A percentile compares a stretch with the other conserved stretches of the same genome.
These are phyloP conservation scores for Mariannaea sp. DNA, from an alignment of 2,329 filamentous ascomycete genomes.

Conservation along the genomic window DNA sequence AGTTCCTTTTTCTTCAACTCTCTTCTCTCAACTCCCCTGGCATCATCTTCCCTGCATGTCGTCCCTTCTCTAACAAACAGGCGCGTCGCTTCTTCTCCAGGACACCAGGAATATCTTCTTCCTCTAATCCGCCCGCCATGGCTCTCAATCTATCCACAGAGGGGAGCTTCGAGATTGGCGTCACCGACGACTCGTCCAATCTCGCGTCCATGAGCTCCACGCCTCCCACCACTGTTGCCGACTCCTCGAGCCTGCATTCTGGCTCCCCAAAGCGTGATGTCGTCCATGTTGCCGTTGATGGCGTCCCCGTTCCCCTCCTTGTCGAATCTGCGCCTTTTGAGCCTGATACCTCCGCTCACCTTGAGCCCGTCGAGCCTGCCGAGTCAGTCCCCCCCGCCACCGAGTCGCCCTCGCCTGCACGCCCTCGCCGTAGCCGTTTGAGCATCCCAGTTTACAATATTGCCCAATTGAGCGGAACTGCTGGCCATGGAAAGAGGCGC, in stretches of 20 bases:
- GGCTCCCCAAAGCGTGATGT: conserved; percentile 47
- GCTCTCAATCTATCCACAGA: conserved; percentile 41
- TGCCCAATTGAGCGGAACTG: conserved; percentile 64
- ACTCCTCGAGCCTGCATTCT: conserved; percentile 62
- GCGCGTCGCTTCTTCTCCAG: conserved; percentile 24
- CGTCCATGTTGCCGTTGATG: conserved; percentile 38
- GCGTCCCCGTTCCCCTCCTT: conserved; percentile 5
- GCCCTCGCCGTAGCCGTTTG: conserved; percentile 60
- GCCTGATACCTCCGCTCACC: conserved; percentile 11
- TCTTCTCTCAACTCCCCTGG: conserved; percentile 3
- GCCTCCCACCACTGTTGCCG: conserved; percentile 69
- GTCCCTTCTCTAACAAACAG: conserved; percentile 21
- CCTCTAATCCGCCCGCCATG: conserved; percentile 33
- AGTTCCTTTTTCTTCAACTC: conserved; percentile 3
- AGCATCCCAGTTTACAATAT: conserved; percentile 70
- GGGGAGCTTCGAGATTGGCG: conserved; percentile 38
- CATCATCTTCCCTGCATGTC: conserved; percentile 13
- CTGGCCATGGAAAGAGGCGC: conserved; percentile 62
- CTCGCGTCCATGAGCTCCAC: conserved; percentile 65
- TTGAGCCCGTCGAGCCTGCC: conserved; percentile 16
- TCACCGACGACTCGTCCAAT: conserved; percentile 50
- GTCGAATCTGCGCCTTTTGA: conserved; percentile 19
- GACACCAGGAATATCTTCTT: background rate
- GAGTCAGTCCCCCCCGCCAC: conserved; percentile 28
- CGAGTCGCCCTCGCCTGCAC: conserved; percentile 39